Evolutionary conservation across 139 green algal genomes (phyloP), one percentile per base, ranked within the genome.

Genomic region (Chlamydomonas urium): DNA sequence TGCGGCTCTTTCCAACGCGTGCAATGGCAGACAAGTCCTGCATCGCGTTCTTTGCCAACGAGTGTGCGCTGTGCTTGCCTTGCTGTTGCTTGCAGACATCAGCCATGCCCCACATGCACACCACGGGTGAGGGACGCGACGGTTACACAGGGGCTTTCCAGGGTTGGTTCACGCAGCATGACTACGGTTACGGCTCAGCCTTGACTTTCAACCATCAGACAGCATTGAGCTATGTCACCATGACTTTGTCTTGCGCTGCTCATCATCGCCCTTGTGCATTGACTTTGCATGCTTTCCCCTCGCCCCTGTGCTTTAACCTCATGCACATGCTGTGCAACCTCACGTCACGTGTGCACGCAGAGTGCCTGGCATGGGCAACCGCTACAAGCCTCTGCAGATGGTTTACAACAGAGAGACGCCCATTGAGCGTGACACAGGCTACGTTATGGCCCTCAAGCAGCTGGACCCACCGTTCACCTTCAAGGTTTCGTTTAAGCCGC

Each of bases 401-500:
- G 17, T 63, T 21, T 63, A 19, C 26, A 33, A 6, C 8, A 21
- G 56, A 17, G 19, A 33, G 6, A 36, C 26, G 19, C 26, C n/a
- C 6, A 31, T 63, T 17, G 26, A 63, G 19, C 26, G n/a, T 17
- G n/a, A 63, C 56, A 56, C 17, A n/a, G 56, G n/a, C 19, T 31
- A 19, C 56, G 10, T 8, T 17, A 23, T 29, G 29, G 71, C 47
- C 3, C 69, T 77, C 34, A 69, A 47, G 28, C 56, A 73, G 72
- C 28, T 65, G 63, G 48, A 73, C 45, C 31, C 50, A 14, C 65
- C 36, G 31, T 38, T 38, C 23, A 26, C 36, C 33, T 65, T 74
- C 53, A 70, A 65, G 38, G 73, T 79, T 37, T 59, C 67, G 38
- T 79, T 79, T 35, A 33, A 60, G 35, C 60, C 72, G 24, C 72